A percentile compares a stretch with the other conserved stretches of the same genome.
Conservation (phyloP, 805 yeast species). For the Saccharomyces kudriavzevii region DNA sequence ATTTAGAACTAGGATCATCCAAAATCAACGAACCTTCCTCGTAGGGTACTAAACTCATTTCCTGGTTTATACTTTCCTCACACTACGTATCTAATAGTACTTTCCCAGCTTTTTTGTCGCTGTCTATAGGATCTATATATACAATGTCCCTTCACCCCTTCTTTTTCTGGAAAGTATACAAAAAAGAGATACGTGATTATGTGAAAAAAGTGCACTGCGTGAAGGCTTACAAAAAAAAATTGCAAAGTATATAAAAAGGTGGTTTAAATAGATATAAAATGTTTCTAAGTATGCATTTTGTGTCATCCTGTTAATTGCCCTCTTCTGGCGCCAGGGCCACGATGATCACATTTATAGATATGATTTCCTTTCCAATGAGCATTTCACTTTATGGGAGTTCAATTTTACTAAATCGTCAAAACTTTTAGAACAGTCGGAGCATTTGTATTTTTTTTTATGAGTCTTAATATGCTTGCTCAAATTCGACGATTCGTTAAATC, state of each 20-base stretch:
- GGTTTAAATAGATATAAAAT: background rate
- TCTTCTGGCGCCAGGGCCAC: background rate
- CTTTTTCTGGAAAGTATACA: background rate
- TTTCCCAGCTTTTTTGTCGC: background rate
- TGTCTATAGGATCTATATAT: background rate
- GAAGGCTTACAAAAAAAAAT: background rate
- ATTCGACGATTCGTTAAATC: constrained; percentile 85
- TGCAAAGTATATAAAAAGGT: background rate
- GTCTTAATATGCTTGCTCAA: constrained; percentile 79
- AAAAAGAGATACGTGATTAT: background rate
- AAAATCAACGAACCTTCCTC: constrained; percentile 22
- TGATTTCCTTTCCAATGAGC: constrained; percentile 1
- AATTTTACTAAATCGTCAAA: constrained; percentile 40
- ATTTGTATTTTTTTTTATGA: constrained; percentile 50
- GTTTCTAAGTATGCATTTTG: background rate
- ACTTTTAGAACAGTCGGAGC: constrained; percentile 44
- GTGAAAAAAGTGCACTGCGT: background rate
- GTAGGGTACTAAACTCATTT: constrained; percentile 25
- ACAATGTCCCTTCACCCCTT: background rate
- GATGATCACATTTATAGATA: background rate
- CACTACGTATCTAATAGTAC: background rate
- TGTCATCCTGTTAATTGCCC: background rate
- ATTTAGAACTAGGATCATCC: constrained; percentile 24
- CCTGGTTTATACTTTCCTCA: background rate
- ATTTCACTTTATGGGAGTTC: constrained; percentile 32